phyloP scores from a whole-genome alignment of 345 rosid species.

The Noccaea caerulescens region DNA sequence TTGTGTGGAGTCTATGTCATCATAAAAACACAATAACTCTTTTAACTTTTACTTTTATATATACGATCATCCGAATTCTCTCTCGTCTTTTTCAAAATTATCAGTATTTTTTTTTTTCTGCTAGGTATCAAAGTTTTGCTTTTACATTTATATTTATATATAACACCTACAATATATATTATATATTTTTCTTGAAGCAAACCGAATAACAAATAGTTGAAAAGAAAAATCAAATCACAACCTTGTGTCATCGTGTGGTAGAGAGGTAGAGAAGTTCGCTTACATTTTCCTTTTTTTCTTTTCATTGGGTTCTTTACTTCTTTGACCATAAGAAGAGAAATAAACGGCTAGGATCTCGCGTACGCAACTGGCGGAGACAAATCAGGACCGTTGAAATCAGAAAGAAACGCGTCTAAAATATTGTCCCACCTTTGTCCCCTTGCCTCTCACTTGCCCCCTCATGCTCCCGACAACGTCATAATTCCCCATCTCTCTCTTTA shows the following conservation, averaged over 20 bases:
- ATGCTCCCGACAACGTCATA: constrained; percentile 64
- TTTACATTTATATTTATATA: too few relatives aligned
- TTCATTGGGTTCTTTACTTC: constrained; percentile 11
- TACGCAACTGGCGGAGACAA: constrained; percentile 24
- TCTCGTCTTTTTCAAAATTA: too few relatives aligned
- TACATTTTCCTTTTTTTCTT: neutral
- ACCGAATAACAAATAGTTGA: neutral
- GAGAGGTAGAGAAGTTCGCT: constrained; percentile 5
- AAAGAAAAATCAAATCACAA: neutral
- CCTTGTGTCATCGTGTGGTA: constrained; percentile 30
- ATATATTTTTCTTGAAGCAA: neutral
- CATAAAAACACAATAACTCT: too few relatives aligned
- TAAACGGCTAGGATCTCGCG: constrained; percentile 44
- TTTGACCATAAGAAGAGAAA: constrained; percentile 35
- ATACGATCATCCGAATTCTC: too few relatives aligned
- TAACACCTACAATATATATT: neutral
- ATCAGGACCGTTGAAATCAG: constrained; percentile 34
- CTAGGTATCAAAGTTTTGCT: too few relatives aligned
- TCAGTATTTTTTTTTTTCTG: too few relatives aligned
- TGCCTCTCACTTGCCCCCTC: constrained; percentile 62
- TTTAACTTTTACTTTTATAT: too few relatives aligned
- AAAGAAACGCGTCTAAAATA: constrained; percentile 36
- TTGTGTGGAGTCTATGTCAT: too few relatives aligned
- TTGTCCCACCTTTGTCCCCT: constrained; percentile 82
- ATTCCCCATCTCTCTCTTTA: constrained; percentile 19